Evolutionary conservation across 768 basidiomycete genomes (phyloP).

Genomic region (Lactifluus subvellereus): DNA sequence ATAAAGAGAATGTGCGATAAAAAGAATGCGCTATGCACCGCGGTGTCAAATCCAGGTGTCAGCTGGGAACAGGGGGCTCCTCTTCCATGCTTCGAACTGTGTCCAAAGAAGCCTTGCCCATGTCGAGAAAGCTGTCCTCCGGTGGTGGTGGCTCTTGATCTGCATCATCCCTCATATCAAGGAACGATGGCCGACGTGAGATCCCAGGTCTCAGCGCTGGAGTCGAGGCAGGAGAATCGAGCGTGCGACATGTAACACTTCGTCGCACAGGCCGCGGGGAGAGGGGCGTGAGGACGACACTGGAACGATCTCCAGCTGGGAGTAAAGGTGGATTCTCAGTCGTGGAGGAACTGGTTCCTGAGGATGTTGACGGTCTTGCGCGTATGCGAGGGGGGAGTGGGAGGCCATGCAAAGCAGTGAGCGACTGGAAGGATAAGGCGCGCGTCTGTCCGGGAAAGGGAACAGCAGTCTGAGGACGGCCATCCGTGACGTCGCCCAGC

Average conservation of each 20-base stretch:
- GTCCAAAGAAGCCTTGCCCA: constrained; percentile 39
- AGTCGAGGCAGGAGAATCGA: constrained; percentile 18
- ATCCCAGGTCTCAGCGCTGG: constrained; percentile 39
- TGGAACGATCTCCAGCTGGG: constrained; percentile 23
- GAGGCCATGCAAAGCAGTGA: constrained; percentile 35
- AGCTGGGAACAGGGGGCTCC: constrained; percentile 22
- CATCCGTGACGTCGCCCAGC: not conserved
- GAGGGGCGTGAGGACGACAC: constrained; percentile 33
- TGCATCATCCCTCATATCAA: constrained; percentile 50
- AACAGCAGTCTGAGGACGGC: constrained; percentile 6
- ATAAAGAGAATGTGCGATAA: constrained; percentile 10
- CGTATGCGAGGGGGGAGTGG: constrained; percentile 51
- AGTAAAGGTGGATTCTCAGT: constrained; percentile 14
- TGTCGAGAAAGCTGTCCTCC: constrained; percentile 39
- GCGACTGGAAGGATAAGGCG: constrained; percentile 24
- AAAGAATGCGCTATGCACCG: not conserved
- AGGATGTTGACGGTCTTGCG: constrained; percentile 18
- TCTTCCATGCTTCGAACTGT: constrained; percentile 33
- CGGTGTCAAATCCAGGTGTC: not conserved
- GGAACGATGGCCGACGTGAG: constrained; percentile 64
- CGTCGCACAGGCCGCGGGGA: constrained; percentile 33
- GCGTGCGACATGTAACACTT: constrained; percentile 8
- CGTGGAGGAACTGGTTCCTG: constrained; percentile 1
- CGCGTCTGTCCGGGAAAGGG: not conserved
- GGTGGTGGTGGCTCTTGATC: constrained; percentile 24